Conservation (phyloP, 495 filamentous ascomycete species). For the Geoglossum glabrum region DNA sequence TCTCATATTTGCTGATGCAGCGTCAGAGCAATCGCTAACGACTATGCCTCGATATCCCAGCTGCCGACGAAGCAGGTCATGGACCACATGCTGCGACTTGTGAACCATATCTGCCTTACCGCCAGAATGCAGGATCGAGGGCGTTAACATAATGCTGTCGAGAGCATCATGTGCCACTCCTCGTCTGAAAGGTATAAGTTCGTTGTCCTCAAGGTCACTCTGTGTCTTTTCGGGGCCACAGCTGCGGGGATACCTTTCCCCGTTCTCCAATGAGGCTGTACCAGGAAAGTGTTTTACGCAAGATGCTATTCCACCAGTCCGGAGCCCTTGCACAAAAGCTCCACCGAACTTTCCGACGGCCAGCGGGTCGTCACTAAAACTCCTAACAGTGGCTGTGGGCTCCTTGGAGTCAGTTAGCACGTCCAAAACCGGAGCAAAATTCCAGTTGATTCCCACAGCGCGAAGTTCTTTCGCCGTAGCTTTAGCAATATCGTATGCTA, state of each 20-base stretch:
- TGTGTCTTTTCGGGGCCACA: conserved; percentile 11
- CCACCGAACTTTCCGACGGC: conserved; percentile 15
- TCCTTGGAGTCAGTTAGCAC: conserved; percentile 14
- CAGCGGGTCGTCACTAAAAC: conserved; percentile 18
- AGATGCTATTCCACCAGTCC: conserved; percentile 15
- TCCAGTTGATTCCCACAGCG: conserved; percentile 19
- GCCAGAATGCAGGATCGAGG: conserved; percentile 12
- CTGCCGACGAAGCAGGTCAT: conserved; percentile 16
- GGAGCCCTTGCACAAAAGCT: conserved; percentile 17
- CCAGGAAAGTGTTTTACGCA: conserved; percentile 20
- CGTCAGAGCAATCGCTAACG: conserved; percentile 17
- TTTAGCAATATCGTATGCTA: conserved; percentile 18
- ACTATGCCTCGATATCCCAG: conserved; percentile 17
- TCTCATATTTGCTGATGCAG: conserved; percentile 10
- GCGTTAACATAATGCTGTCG: conserved; percentile 16
- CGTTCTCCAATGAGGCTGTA: background rate
- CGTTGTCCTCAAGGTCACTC: conserved; percentile 13
- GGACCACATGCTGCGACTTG: conserved; percentile 14
- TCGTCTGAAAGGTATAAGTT: conserved; percentile 17
- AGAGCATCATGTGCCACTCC: conserved; percentile 14
- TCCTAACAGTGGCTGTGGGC: conserved; percentile 11
- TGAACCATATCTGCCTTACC: conserved; percentile 6
- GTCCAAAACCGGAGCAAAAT: conserved; percentile 18
- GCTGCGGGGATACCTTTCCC: background rate
- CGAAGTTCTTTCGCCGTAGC: conserved; percentile 17